Conservation (phyloP, 192 early-diverging fungal species). For the Dissophora globulifera region DNA sequence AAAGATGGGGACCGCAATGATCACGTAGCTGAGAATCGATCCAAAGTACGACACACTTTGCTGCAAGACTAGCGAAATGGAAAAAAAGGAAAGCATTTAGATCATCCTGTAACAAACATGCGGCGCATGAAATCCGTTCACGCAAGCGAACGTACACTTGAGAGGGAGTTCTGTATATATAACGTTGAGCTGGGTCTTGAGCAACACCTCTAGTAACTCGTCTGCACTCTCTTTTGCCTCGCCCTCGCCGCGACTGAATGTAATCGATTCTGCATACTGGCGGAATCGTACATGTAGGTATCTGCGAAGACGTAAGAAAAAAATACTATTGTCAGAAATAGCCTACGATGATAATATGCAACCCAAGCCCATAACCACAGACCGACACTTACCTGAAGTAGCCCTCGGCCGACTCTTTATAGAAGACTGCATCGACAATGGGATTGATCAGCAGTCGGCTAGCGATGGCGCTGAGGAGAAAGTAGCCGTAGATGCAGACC, state of each 20-base stretch:
- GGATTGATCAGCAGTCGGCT: slow-evolving; percentile 77
- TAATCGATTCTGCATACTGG: slow-evolving; percentile 81
- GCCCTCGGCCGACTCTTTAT: slow-evolving; percentile 83
- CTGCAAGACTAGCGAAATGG: slow-evolving; percentile 56
- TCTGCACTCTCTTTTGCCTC: slow-evolving; percentile 69
- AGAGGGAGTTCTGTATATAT: slow-evolving; percentile 63
- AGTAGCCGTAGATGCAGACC: slow-evolving; percentile 76
- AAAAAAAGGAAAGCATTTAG: background rate
- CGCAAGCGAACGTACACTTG: slow-evolving; percentile 53
- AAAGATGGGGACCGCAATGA: slow-evolving; percentile 87
- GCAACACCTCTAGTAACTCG: slow-evolving; percentile 61
- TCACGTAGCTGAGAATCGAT: slow-evolving; percentile 81
- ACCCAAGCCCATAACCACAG: background rate
- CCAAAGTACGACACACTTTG: slow-evolving; percentile 80
- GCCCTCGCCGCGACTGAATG: slow-evolving; percentile 82
- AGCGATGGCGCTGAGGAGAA: slow-evolving; percentile 68
- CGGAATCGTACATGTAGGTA: slow-evolving; percentile 78
- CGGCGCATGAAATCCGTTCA: too few relatives aligned
- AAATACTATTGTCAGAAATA: too few relatives aligned
- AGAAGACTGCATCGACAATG: slow-evolving; percentile 78
- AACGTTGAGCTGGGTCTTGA: slow-evolving; percentile 66
- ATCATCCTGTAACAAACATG: too few relatives aligned
- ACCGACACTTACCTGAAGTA: slow-evolving; percentile 69
- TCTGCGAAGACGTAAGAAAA: slow-evolving; percentile 26
- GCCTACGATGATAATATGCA: too few relatives aligned